These are phyloP conservation scores for Dactylonectria macrodidyma DNA, from an alignment of 2,329 filamentous ascomycete genomes.

Conservation along the genomic window DNA sequence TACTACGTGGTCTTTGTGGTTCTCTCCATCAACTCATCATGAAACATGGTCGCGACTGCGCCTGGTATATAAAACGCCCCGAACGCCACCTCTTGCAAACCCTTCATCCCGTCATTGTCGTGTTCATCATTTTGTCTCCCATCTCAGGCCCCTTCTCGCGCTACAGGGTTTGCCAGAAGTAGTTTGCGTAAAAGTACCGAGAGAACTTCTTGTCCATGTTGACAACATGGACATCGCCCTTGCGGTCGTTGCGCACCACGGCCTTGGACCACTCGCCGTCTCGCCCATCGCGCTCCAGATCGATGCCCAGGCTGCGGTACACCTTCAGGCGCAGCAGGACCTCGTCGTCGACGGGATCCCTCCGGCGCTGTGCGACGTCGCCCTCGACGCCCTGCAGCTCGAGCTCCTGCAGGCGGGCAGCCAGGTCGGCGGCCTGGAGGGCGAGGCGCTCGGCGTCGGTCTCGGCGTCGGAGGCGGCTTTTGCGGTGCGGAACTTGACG, in stretches of 20 bases:
- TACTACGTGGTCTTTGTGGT: neutral
- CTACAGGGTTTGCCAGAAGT: conserved; percentile 92
- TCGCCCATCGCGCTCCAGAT: conserved; percentile 82
- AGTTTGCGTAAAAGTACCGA: conserved; percentile 92
- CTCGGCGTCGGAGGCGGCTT: conserved; percentile 89
- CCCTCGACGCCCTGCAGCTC: conserved; percentile 92
- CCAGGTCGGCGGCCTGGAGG: conserved; percentile 81
- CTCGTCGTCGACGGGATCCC: conserved; percentile 72
- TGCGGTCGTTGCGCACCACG: conserved; percentile 85
- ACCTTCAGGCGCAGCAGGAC: conserved; percentile 86
- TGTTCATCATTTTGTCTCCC: conserved; percentile 26
- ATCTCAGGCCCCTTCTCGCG: conserved; percentile 1
- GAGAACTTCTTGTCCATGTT: conserved; percentile 96
- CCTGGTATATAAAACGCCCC: conserved; percentile 25
- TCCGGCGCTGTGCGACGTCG: conserved; percentile 49
- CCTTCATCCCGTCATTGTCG: conserved; percentile 15
- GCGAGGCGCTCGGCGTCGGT: conserved; percentile 95
- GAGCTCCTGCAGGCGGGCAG: conserved; percentile 82
- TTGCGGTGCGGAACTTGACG: conserved; percentile 95
- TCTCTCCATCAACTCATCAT: neutral
- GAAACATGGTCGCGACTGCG: conserved; percentile 11
- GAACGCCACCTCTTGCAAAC: conserved; percentile 16
- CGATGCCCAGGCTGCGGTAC: conserved; percentile 91
- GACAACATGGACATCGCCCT: conserved; percentile 94
- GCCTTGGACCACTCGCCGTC: conserved; percentile 88